These are phyloP conservation scores for Melastoma candidum DNA, from an alignment of 441 rosid genomes.

Conservation along the genomic window DNA sequence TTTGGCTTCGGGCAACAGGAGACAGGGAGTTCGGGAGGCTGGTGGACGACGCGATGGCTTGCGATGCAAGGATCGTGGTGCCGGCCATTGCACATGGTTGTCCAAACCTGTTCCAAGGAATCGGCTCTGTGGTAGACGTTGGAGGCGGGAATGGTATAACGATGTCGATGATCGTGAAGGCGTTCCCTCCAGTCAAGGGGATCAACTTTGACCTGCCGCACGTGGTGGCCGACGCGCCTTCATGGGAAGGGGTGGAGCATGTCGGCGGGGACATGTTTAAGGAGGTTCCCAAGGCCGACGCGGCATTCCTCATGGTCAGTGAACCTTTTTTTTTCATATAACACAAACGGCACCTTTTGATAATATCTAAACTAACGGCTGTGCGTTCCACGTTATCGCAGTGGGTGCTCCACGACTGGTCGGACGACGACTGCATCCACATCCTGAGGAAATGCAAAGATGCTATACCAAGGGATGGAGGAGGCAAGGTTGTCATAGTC, in stretches of 20 bases:
- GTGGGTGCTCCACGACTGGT: conserved; percentile 76
- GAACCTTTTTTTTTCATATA: neutral
- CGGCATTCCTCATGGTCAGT: conserved; percentile 32
- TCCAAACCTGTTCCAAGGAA: conserved; percentile 18
- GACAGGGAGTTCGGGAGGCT: conserved; percentile 29
- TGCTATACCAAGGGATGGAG: conserved; percentile 29
- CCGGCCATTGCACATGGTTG: conserved; percentile 27
- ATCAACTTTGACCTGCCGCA: conserved; percentile 37
- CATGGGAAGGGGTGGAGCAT: conserved; percentile 20
- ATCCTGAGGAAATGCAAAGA: conserved; percentile 55
- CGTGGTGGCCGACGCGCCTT: conserved; percentile 26
- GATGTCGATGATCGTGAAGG: conserved; percentile 25
- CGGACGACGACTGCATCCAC: conserved; percentile 50
- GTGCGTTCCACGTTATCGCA: conserved; percentile 4
- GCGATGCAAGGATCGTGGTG: conserved; percentile 33
- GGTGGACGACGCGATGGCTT: conserved; percentile 59
- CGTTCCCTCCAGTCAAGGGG: conserved; percentile 27
- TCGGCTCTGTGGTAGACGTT: conserved; percentile 30
- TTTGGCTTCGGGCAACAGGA: conserved; percentile 38
- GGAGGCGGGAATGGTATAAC: conserved; percentile 32
- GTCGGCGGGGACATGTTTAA: conserved; percentile 39
- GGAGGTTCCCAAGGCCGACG: conserved; percentile 33
- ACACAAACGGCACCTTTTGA: too few relatives aligned
- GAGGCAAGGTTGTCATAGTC: conserved; percentile 53
- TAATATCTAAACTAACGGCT: neutral